Base-by-base conservation (phyloP, 2,329 filamentous ascomycete genomes). In the Penicillium sp. region DNA sequence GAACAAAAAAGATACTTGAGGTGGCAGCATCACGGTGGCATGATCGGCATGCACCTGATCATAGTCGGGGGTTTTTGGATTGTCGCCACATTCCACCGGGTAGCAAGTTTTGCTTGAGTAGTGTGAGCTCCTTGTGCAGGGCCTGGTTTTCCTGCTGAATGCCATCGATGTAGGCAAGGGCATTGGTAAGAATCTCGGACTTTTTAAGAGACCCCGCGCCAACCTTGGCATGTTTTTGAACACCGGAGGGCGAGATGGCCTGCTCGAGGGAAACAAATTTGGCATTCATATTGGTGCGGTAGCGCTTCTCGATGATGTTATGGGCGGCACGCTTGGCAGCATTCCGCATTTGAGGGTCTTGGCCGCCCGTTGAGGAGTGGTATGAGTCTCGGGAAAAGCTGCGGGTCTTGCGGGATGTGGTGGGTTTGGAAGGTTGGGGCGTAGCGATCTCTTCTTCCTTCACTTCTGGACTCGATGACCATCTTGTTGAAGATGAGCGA, bases 241-340 rank as follows among this genome's bases (percentile, higher is more conserved):
- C 52, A 6, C 56, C 57, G 4, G 61, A 56, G 35, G 57, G 52
- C 2, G 57, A 60, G 51, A 69, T 68, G 9, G 66, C 66, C 47
- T 69, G 64, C 40, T 69, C 68, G n/a, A 70, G 56, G 0, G 68
- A 59, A 1, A 69, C 60, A 42, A 70, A 70, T 39, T 70, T 70
- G 58, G 68, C 66, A 43, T 70, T 70, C 68, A 70, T 70, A 57
- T 70, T 70, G 43, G 68, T 70, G 32, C 68, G 66, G 50, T 70
- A 70, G 10, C 68, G 68, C 53, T 70, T 70, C 51, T 70, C 68
- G 44, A 70, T 69, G 57, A 69, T 64, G 55, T 70, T 70, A 57
- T 70, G 68, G 3, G 68, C 68, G 15, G 68, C 68, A 4, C 68
- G 65, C 52, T 70, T 70, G 46, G 67, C 67, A 17, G 68, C 67